phyloP scores from a whole-genome alignment of 1,284 basidiomycete genomes.

The Cutaneotrichosporon spelunceum region DNA sequence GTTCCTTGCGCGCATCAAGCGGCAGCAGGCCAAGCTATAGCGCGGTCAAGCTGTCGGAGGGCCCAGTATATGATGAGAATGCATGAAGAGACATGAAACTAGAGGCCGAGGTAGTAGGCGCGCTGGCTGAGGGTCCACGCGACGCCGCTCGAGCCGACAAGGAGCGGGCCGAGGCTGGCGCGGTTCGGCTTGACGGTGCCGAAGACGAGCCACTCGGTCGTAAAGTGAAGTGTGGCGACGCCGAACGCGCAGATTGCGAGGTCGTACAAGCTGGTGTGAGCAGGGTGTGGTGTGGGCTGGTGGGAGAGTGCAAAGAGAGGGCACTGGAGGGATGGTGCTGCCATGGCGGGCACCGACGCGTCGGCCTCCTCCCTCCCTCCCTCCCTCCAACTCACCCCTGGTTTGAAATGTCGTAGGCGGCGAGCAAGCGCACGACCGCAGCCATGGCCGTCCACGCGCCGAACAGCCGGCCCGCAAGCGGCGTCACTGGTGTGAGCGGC shows the following conservation, averaged over 20 bases:
- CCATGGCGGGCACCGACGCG: too few relatives aligned
- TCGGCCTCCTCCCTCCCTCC: too few relatives aligned
- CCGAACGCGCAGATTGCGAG: conserved; percentile 82
- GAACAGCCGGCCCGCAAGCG: conserved; percentile 80
- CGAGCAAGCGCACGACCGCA: conserved; percentile 73
- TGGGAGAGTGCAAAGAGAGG: too few relatives aligned
- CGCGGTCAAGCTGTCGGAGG: too few relatives aligned
- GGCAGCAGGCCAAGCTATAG: conserved; percentile 28
- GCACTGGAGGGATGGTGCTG: too few relatives aligned
- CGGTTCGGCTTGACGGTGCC: conserved; percentile 66
- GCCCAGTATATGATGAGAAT: not conserved
- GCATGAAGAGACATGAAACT: not conserved
- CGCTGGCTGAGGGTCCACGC: conserved; percentile 38
- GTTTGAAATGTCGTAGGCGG: conserved; percentile 78
- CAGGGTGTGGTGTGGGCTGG: not conserved
- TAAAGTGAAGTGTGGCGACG: conserved; percentile 85
- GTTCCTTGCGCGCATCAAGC: conserved; percentile 35
- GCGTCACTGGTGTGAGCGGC: conserved; percentile 62
- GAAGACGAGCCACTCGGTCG: conserved; percentile 79
- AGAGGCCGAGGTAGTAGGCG: conserved; percentile 31
- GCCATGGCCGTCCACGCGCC: conserved; percentile 83
- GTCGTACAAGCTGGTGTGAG: conserved; percentile 72
- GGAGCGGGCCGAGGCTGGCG: conserved; percentile 70
- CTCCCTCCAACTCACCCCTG: conserved; percentile 61
- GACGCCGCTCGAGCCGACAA: conserved; percentile 70